Evolutionary conservation across 2,329 filamentous ascomycete species (phyloP).

Genomic region (Colletotrichum sp.): DNA sequence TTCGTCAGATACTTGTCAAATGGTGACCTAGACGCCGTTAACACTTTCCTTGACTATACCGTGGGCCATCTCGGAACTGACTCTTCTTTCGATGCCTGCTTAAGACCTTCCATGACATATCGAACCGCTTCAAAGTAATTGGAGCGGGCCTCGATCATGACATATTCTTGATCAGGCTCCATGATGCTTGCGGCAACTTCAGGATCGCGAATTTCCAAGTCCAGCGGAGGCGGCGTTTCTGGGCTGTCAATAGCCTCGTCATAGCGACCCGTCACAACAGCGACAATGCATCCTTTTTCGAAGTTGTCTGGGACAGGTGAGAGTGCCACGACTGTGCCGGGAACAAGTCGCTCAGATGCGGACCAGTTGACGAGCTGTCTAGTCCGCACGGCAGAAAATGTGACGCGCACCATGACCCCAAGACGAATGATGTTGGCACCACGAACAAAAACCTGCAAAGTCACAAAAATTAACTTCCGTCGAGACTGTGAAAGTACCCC

Average conservation of each 20-base stretch:
- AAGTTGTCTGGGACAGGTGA: constrained; percentile 66
- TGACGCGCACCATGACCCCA: constrained; percentile 70
- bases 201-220: constrained; percentile 41
- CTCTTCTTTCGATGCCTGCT: constrained; percentile 60
- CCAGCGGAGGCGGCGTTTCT: constrained; percentile 48
- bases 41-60: not conserved
- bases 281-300: constrained; percentile 68
- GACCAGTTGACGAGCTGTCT: constrained; percentile 71
- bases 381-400: constrained; percentile 72
- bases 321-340: constrained; percentile 59
- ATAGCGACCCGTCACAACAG: constrained; percentile 67
- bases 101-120: constrained; percentile 75
- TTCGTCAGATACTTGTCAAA: constrained; percentile 67
- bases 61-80: constrained; percentile 39
- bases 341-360: constrained; percentile 55
- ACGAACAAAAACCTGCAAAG: not conserved
- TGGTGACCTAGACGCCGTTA: constrained; percentile 49
- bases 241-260: not conserved
- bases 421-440: constrained; percentile 34
- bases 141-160: constrained; percentile 79
- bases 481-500: not conserved
- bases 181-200: constrained; percentile 49
- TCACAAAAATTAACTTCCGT: not conserved
- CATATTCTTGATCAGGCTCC: constrained; percentile 71
- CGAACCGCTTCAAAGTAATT: constrained; percentile 81